Evolutionary conservation across 306 rosid species (phyloP).

Genomic region (Delonix regia): DNA sequence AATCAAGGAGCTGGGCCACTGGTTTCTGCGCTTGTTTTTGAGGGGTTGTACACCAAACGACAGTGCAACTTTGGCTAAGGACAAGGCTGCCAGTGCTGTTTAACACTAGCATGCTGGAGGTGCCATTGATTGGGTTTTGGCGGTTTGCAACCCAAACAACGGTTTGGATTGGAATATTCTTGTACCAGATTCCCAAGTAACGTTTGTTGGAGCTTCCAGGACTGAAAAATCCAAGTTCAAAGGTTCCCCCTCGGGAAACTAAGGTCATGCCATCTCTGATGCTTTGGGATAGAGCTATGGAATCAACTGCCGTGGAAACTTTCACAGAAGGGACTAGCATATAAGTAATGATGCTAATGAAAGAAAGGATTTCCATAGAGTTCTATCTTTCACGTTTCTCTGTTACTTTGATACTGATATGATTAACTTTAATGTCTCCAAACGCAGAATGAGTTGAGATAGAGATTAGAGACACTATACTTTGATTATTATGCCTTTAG

Average conservation of each 20-base stretch:
- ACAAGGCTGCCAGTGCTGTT: neutral
- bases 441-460: neutral
- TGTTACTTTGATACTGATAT: neutral
- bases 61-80: neutral
- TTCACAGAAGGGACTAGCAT: neutral
- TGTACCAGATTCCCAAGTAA: slow-evolving; percentile 9
- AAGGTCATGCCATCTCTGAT: slow-evolving; percentile 3
- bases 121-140: neutral
- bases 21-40: neutral
- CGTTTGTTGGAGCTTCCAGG: neutral
- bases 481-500: neutral
- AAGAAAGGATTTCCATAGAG: slow-evolving; percentile 1
- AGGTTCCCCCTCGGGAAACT: slow-evolving; percentile 8
- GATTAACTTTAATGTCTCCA: neutral
- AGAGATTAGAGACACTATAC: neutral
- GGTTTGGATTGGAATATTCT: neutral
- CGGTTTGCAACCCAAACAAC: slow-evolving; percentile 1
- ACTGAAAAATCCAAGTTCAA: slow-evolving; percentile 17
- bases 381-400: neutral
- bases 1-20: neutral
- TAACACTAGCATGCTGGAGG: neutral
- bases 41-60: neutral
- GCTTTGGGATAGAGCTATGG: neutral
- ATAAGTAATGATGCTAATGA: neutral
- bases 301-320: slow-evolving; percentile 11